phyloP scores from a whole-genome alignment of 2,329 filamentous ascomycete species.

The Colletotrichum shisoi region DNA sequence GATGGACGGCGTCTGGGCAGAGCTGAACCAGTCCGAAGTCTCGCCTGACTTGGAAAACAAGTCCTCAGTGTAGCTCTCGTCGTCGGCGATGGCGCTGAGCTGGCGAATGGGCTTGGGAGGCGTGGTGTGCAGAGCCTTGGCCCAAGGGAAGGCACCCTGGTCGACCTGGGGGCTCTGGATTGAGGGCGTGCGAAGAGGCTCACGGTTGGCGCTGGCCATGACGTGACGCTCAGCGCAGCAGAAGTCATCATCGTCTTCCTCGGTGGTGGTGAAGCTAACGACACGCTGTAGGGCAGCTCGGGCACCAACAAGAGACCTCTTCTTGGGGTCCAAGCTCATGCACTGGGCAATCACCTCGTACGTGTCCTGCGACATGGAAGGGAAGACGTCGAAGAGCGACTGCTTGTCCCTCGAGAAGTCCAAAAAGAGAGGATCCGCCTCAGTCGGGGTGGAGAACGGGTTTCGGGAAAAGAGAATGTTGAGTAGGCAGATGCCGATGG shows the following conservation, averaged over 20 bases:
- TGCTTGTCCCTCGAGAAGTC: slow-evolving; percentile 95
- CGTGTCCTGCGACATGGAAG: slow-evolving; percentile 97
- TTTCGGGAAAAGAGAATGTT: slow-evolving; percentile 98
- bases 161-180: slow-evolving; percentile 87
- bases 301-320: slow-evolving; percentile 80
- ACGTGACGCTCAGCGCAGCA: slow-evolving; percentile 81
- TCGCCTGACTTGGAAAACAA: slow-evolving; percentile 81
- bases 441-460: slow-evolving; percentile 88
- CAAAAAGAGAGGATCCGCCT: slow-evolving; percentile 89
- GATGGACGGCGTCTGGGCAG: slow-evolving; percentile 78
- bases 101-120: slow-evolving; percentile 77
- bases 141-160: slow-evolving; percentile 90
- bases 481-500: slow-evolving; percentile 92
- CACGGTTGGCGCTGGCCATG: slow-evolving; percentile 85
- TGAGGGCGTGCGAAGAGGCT: slow-evolving; percentile 93
- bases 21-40: slow-evolving; percentile 79
- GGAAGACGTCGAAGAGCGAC: slow-evolving; percentile 96
- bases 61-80: slow-evolving; percentile 82
- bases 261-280: slow-evolving; percentile 90
- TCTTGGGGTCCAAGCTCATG: slow-evolving; percentile 88
- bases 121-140: slow-evolving; percentile 83
- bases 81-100: slow-evolving; percentile 84
- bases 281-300: slow-evolving; percentile 80
- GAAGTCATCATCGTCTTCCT: slow-evolving; percentile 92
- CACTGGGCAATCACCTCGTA: slow-evolving; percentile 92